Evolutionary conservation across 164 flowering plant genomes (phyloP), one percentile per base, ranked within the genome.

Genomic region (Vitis rotundifolia): DNA sequence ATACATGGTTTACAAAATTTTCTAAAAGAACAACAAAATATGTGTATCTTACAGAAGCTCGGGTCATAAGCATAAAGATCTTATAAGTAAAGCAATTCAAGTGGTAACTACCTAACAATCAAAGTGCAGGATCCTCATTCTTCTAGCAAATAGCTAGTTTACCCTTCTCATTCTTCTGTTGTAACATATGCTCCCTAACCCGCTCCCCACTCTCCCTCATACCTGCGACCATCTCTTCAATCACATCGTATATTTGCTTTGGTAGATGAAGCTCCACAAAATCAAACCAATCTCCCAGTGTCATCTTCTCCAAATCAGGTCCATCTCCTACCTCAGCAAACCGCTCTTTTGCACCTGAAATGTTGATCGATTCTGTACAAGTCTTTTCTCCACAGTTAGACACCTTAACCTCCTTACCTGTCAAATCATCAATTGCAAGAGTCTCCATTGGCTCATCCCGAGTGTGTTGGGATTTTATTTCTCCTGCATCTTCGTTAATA

Each of bases 211-310:
- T 84, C 47, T 63, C 73, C 64, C 71, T 81, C 88, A 91, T 86
- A 3, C 52, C 77, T 18, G 67, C 70, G 72, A 89, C 76, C 72
- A 84, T 74, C 75, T 83, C 74, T 58, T 89, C 96, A 2, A 88
- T 82, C 14, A 18, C 78, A 28, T 81, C 82, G 70, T 72, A 29
- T 56, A 91, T 85, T 68, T 88, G 88, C 65, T 85, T 82, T 1
- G 88, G 90, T 76, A 89, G 68, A 76, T 76, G 58, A 61, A 71
- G 82, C 69, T 88, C 91, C 82, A 90, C 61, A 63, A 69, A 86
- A 75, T 88, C 88, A 65, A 90, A 86, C 91, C 91, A 92, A 15
- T 92, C 83, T 29, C 86, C 95, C 9, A 92, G 61, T 22, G 88
- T 88, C 88, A 89, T 88, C 75, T 84, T 88, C 82, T 83, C 86